Evolutionary conservation across 139 green algal species (phyloP).

Genomic region (Closterium sp.): DNA sequence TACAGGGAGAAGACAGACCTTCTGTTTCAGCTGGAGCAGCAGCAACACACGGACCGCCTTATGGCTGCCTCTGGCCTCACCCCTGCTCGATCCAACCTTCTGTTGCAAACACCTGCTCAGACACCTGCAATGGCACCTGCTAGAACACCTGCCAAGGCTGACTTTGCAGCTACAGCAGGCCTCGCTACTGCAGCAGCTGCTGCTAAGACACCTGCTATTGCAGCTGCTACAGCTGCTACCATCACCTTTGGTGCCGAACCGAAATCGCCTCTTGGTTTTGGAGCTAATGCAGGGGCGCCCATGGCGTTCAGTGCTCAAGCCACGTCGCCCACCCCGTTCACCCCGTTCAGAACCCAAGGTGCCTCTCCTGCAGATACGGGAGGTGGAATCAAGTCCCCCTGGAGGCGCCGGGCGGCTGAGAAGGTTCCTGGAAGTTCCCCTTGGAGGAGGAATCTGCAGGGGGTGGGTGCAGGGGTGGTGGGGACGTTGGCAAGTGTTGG

Average conservation of each 20-base stretch:
- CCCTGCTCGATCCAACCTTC: background rate
- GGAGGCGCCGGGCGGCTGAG: background rate
- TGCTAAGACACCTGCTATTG: no score
- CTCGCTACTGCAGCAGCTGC: background rate
- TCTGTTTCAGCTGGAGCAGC: background rate
- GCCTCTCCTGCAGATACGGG: background rate
- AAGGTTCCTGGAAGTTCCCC: background rate
- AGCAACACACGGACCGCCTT: background rate
- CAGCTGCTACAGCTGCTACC: no score
- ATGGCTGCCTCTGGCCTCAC: background rate
- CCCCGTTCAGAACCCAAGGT: no score
- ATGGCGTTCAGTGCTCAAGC: background rate
- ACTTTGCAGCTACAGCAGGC: background rate
- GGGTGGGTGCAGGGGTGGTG: background rate
- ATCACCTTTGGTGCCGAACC: no score
- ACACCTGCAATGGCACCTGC: no score
- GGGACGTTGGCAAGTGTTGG: background rate
- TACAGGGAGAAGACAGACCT: background rate
- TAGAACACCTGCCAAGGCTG: background rate
- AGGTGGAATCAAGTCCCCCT: background rate
- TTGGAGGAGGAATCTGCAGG: background rate
- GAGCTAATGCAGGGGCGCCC: no score
- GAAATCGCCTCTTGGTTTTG: background rate
- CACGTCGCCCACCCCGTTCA: background rate
- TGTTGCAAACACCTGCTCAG: background rate